These are phyloP conservation scores for Pholiota molesta DNA, from an alignment of 768 basidiomycete genomes.

Conservation along the genomic window DNA sequence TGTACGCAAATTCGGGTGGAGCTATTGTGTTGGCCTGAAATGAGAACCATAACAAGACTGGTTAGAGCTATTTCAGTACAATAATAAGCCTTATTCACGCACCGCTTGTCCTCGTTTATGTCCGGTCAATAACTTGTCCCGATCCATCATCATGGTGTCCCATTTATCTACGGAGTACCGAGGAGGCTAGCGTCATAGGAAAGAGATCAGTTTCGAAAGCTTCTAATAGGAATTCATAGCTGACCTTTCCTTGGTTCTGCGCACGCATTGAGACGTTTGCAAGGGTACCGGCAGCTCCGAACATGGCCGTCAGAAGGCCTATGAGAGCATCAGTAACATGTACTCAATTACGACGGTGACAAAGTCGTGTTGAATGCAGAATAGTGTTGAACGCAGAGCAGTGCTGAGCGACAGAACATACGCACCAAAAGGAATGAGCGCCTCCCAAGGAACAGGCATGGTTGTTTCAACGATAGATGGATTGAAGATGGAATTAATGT, in stretches of 20 bases:
- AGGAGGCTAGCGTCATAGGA: slow-evolving; percentile 58
- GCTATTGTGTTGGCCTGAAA: slow-evolving; percentile 67
- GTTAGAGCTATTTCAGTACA: not conserved
- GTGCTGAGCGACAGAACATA: too few relatives aligned
- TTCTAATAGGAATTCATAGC: not conserved
- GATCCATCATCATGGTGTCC: slow-evolving; percentile 96
- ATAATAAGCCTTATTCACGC: slow-evolving; percentile 32
- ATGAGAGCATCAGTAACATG: slow-evolving; percentile 5
- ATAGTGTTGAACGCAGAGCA: too few relatives aligned
- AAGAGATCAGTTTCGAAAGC: not conserved
- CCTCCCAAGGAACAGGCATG: slow-evolving; percentile 98
- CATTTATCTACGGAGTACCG: slow-evolving; percentile 86
- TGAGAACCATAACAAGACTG: not conserved
- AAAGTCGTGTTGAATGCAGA: too few relatives aligned
- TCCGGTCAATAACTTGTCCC: slow-evolving; percentile 88
- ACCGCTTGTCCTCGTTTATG: slow-evolving; percentile 86
- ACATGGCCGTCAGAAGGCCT: slow-evolving; percentile 88
- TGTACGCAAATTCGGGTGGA: slow-evolving; percentile 72
- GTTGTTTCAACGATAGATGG: too few relatives aligned
- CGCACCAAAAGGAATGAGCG: slow-evolving; percentile 95
- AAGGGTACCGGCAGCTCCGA: slow-evolving; percentile 88
- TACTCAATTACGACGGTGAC: not conserved
- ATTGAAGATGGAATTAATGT: too few relatives aligned
- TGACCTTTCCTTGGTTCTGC: slow-evolving; percentile 92
- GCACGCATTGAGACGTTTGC: slow-evolving; percentile 75